Evolutionary conservation across 208 protist genomes (phyloP), one percentile per base, ranked within the genome.

Genomic region (Trypanosoma vivax): DNA sequence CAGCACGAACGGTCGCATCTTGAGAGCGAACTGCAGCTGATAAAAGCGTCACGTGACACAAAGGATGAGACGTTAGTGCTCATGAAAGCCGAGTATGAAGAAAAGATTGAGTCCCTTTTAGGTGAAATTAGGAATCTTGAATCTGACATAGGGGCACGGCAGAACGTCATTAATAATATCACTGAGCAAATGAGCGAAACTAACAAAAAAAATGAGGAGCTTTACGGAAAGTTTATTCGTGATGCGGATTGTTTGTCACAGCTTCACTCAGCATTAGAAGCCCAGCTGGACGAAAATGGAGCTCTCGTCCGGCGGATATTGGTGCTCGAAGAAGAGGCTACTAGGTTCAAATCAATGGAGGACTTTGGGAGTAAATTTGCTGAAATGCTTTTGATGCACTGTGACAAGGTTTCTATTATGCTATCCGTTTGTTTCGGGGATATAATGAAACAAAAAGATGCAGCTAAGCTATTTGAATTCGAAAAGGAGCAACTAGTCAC

Each of bases 31-130:
- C 43, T 88, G 7, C 66, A 68, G 24, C 59, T 63, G 19, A 31
- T 65, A 2, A 82, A 84, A 39, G 21, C 14, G 16, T 47, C 50
- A 16, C 18, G 58, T 37, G 70, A 84, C 23, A 13, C 43, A 6
- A 73, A 69, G 35, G 83, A 87, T 21, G 83, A 92, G 27, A 68
- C 80, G 24, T 54, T 88, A 33, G 75, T 84, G 13, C 7, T 92
- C 6, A 37, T 79, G 60, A 54, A 74, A 16, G 69, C 50, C 7
- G 56, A 75, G 10, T 53, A 56, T 45, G 75, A 80, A 34, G 84
- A 88, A 3, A 67, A 58, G 19, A 40, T 67, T 5, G 70, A 75
- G 3, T 23, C 29, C 33, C 53, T 83, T 11, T 41, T 46, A 28
- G 13, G 48, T 2, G 77, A 87, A 45, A 45, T 83, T 14, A 49